Evolutionary conservation across 192 early-diverging fungal genomes (phyloP), one percentile per base, ranked within the genome.

Genomic region (Podila minutissima): DNA sequence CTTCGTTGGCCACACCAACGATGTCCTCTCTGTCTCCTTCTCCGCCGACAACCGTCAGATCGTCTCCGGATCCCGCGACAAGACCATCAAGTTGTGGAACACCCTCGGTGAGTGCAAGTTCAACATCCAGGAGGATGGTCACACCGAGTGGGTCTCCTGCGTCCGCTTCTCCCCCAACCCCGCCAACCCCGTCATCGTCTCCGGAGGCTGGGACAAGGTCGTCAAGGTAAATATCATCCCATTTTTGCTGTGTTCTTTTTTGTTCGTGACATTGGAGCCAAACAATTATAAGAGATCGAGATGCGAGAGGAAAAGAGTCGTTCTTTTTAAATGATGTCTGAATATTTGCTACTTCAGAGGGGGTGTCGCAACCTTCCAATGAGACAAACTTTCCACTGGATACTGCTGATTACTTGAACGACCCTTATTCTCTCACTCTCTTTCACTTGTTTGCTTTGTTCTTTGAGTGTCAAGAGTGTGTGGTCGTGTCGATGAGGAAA

Each of bases 51-150:
- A 98, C 94, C 95, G 97, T 83, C 97, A 98, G 91, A 98, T 99
- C 79, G 96, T 99, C 70, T 98, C 96, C 68, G 95, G 94, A 74
- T 97, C 96, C 76, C 95, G 96, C 85, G 98, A 99, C 89, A 97
- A 96, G 93, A 92, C 91, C 86, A 98, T 99, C 92, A 99, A 98
- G 94, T 89, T 99, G 84, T 99, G 98, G 98, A 98, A 99, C 95
- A 99, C 97, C 66, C 91, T 99, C 38, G 98, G 97, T 82, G 98
- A 99, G 89, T 98, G 98, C 96, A 99, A 99, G 94, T 96, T 92
- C 93, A 96, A 93, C 92, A 94, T 99, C 85, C 92, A 90, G 77
- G 94, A 98, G 75, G 95, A 98, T 78, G 94, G 95, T 82, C 98
- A 99, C 95, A 87, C 92, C 85, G 95, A 97, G 85, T 99, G 98